Base-by-base conservation (phyloP, 2,329 filamentous ascomycete species). In the Onygenales sp. region DNA sequence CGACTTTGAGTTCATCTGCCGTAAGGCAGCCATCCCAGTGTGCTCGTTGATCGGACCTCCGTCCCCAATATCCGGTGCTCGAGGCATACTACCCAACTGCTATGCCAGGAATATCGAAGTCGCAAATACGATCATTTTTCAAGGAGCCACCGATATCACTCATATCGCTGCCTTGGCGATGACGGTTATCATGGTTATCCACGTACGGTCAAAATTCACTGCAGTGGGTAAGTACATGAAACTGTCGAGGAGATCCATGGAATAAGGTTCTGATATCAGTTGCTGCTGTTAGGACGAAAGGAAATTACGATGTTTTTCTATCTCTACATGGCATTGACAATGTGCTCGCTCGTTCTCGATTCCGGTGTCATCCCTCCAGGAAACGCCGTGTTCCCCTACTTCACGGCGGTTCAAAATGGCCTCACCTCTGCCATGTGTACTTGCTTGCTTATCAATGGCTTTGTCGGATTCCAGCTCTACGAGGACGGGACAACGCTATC, bases 81-180 rank as follows among this genome's bases (percentile, higher is more conserved):
- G 85, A 10, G 88, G 90, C 61, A 93, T 96, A 59, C 86, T 95
- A 69, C 84, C 93, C 54, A 82, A 84, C 65, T 98, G 93, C 77
- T 97, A 92, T 74, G 88, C 93, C 55, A 85, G 93, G 55, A 94
- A 93, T 64, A 92, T 98, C 70, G 91, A 96, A 72, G 73, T 97
- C 61, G 93, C 91, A 61, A 98, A 98, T 74, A 98, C 93, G 42
- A 92, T 97, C 74, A 98, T 98, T 66, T 98, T 98, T 69, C 85
- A 97, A 73, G 88, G 85, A 66, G 93, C 91, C 32, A 84, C 90
- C 21, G 88, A 88, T 57, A 90, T 92, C 66, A 88, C 93, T 74
- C 93, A 98, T 71, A 97, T 98, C 61, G 75, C 87, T 54, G 88
- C 92, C 11, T 77, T 98, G 55, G 76, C 84, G 62, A 96, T 98